A percentile compares a stretch with the other conserved stretches of the same genome.
These are phyloP conservation scores for Crassisporium funariophilum DNA, from an alignment of 768 basidiomycete genomes.

Conservation along the genomic window DNA sequence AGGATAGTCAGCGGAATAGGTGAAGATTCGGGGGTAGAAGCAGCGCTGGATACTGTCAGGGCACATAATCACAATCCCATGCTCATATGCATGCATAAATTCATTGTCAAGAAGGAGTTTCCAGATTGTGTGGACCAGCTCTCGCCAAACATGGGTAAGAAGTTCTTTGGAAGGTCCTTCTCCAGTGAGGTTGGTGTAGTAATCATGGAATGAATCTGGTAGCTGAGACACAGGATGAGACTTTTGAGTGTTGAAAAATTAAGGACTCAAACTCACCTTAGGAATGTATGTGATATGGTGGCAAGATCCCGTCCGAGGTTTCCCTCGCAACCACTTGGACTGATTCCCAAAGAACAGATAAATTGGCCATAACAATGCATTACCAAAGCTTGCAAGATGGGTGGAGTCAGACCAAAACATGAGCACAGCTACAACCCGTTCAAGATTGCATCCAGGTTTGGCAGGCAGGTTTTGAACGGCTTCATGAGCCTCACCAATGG, in stretches of 20 bases:
- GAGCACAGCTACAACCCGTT: constrained; percentile 21
- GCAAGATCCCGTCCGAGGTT: constrained; percentile 25
- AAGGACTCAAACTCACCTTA: constrained; percentile 24
- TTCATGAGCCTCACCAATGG: constrained; percentile 21
- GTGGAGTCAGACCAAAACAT: constrained; percentile 40
- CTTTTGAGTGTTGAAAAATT: neutral
- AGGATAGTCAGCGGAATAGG: constrained; percentile 28
- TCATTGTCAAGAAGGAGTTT: constrained; percentile 19
- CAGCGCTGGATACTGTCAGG: constrained; percentile 25
- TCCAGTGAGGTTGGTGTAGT: constrained; percentile 10
- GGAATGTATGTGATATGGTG: constrained; percentile 44
- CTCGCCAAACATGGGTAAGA: constrained; percentile 29
- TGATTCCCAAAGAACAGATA: constrained; percentile 42
- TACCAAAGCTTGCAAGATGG: constrained; percentile 37
- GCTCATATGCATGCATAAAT: constrained; percentile 24
- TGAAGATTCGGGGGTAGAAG: constrained; percentile 30
- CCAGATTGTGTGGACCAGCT: constrained; percentile 38
- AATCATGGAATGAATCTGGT: constrained; percentile 21
- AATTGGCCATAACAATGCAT: constrained; percentile 41
- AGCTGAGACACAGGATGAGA: constrained; percentile 11
- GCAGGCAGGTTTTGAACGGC: constrained; percentile 17
- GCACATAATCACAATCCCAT: constrained; percentile 31
- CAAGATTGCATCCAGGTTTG: constrained; percentile 18
- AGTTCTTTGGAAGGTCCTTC: constrained; percentile 2
- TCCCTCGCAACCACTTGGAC: constrained; percentile 40